Evolutionary conservation across 2,329 filamentous ascomycete genomes (phyloP), one percentile per base, ranked within the genome.

Genomic region (Aspergillus sp.): DNA sequence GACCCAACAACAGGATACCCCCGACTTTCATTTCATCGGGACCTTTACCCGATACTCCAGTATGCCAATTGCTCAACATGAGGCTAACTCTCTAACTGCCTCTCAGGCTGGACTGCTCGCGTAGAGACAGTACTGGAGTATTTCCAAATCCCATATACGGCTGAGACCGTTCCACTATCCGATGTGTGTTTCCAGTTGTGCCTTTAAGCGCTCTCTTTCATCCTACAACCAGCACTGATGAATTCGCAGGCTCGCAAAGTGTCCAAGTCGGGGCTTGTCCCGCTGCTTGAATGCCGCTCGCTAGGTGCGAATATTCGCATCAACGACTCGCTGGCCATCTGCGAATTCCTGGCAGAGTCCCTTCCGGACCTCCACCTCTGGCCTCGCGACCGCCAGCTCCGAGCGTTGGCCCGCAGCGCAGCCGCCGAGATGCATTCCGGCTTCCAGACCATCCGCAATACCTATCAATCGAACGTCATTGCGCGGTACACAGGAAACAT

Each of bases 371-470:
- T 68, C 0, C 47, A 53, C 5, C 57, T 71, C 13, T 71, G 68
- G 69, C 69, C 69, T 2, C 55, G 51, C 23, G 69, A 71, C 54
- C 62, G 61, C 13, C 54, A 57, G n/a, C 58, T 71, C 7, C 58
- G 69, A 49, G 66, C 68, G 6, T 53, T 70, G 4, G 69, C 69
- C 19, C 63, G 68, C 16, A 66, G 62, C 45, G 65, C 64, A 2
- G 61, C 59, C 3, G 66, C 69, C 2, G 60, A 69, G 50, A 71
- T 71, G 69, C 69, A 71, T 49, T 66, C 68, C 13, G 67, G 68
- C 13, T 68, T 71, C 53, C 19, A 55, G 3, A 51, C 58, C 1
- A 36, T 71, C 14, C 61, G 69, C 20, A 55, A 51, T 25, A 54
- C 42, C 3, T 71, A 57, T 47, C 13, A 17, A 32, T 65, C 67